Conservation (phyloP, 352 stramenopile genomes). For the Halophytophthora batemanensis region DNA sequence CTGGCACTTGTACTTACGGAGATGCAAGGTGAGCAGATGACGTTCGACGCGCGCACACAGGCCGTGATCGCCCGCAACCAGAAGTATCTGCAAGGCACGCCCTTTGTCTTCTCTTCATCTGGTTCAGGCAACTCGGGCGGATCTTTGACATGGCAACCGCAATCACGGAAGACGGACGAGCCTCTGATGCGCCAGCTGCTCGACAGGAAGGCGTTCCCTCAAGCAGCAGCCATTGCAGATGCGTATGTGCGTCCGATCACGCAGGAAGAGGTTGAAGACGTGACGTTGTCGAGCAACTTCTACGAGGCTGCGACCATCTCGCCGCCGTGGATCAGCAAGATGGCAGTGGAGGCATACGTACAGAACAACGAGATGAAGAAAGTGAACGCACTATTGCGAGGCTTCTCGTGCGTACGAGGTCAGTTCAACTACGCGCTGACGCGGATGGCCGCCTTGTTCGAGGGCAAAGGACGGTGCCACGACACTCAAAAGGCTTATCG, state of each 20-base stretch:
- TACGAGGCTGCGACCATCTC: constrained; percentile 17
- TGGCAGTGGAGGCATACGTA: constrained; percentile 36
- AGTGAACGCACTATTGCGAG: constrained; percentile 40
- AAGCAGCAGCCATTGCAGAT: constrained; percentile 34
- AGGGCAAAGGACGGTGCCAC: constrained; percentile 17
- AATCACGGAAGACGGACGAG: constrained; percentile 19
- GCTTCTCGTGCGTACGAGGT: constrained; percentile 31
- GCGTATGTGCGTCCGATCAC: constrained; percentile 21
- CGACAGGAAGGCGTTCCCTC: constrained; percentile 20
- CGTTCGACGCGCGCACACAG: constrained; percentile 24
- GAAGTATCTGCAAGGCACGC: constrained; percentile 27
- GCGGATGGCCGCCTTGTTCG: constrained; percentile 18
- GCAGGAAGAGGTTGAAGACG: constrained; percentile 7
- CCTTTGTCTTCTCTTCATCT: constrained; percentile 16
- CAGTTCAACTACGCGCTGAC: constrained; percentile 33
- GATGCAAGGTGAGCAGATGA: constrained; percentile 32
- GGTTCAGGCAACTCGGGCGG: neutral
- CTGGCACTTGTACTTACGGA: constrained; percentile 36
- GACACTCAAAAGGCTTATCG: constrained; percentile 37
- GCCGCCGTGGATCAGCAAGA: constrained; percentile 28
- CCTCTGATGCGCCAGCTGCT: constrained; percentile 27
- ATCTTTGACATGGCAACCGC: constrained; percentile 5
- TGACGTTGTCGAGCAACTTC: constrained; percentile 2
- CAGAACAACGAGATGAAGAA: constrained; percentile 46
- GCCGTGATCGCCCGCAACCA: constrained; percentile 38